Evolutionary conservation across 1,139 yeast genomes (phyloP).

Genomic region (Casaregolazyma suthepensis): DNA sequence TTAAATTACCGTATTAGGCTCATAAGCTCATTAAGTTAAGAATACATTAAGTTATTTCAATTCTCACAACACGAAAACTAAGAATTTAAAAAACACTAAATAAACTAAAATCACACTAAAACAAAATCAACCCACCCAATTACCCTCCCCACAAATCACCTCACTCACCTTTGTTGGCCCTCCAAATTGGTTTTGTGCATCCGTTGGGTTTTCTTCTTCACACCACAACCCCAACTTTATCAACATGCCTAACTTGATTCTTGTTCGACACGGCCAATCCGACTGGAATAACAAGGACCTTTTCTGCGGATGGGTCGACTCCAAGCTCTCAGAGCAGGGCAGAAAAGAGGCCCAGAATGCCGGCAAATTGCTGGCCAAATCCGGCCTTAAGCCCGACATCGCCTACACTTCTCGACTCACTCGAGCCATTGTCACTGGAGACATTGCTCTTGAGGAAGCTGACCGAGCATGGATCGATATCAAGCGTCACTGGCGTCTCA

Average conservation of each 20-base stretch:
- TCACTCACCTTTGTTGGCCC: conserved; percentile 27
- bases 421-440: conserved; percentile 97
- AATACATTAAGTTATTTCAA: too few relatives aligned
- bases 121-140: conserved; percentile 78
- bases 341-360: conserved; percentile 88
- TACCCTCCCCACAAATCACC: background rate
- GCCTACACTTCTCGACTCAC: conserved; percentile 87
- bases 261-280: conserved; percentile 90
- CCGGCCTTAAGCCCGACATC: conserved; percentile 78
- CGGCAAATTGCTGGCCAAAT: conserved; percentile 86
- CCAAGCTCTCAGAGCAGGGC: conserved; percentile 77
- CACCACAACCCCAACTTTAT: background rate
- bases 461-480: conserved; percentile 91
- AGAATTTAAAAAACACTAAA: background rate
- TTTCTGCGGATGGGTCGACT: conserved; percentile 99
- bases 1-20: background rate
- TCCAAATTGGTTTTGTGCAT: conserved; percentile 40
- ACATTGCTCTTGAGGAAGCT: conserved; percentile 85
- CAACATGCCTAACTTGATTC: conserved; percentile 30
- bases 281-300: conserved; percentile 98
- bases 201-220: conserved; percentile 61
- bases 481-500: conserved; percentile 94
- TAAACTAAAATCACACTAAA: too few relatives aligned
- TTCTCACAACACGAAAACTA: background rate
- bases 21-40: background rate